These are phyloP conservation scores for Curvularia verruculosa DNA, from an alignment of 2,329 filamentous ascomycete species.

Conservation along the genomic window DNA sequence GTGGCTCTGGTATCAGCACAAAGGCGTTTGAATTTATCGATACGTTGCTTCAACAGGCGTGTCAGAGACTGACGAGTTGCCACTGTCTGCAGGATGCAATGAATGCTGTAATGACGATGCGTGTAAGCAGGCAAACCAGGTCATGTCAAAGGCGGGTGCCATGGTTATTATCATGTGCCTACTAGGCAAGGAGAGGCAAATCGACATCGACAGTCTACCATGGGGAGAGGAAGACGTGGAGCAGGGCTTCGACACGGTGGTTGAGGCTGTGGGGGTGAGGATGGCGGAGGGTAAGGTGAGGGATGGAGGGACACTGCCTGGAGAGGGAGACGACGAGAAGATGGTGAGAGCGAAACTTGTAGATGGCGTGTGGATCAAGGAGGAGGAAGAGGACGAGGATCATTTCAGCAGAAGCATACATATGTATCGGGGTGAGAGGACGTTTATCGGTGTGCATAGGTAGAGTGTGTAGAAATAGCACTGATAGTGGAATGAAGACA, in stretches of 20 bases:
- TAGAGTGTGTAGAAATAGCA: not conserved
- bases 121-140: constrained; percentile 85
- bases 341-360: constrained; percentile 46
- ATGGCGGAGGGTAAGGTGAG: constrained; percentile 46
- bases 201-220: constrained; percentile 82
- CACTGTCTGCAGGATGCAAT: constrained; percentile 80
- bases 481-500: too few species aligned
- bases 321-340: constrained; percentile 55
- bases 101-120: constrained; percentile 87
- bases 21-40: constrained; percentile 96
- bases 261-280: constrained; percentile 71
- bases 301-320: constrained; percentile 25
- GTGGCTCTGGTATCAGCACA: constrained; percentile 83
- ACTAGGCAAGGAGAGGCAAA: constrained; percentile 73
- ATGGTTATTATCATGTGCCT: constrained; percentile 80
- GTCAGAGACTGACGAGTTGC: constrained; percentile 77
- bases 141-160: constrained; percentile 91
- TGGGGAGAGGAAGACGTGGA: constrained; percentile 79
- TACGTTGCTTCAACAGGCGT: constrained; percentile 74
- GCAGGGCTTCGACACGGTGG: constrained; percentile 80
- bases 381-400: constrained; percentile 44
- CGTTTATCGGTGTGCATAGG: constrained; percentile 43
- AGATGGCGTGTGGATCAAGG: constrained; percentile 51
- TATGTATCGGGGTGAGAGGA: constrained; percentile 44
- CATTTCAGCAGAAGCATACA: constrained; percentile 42